phyloP scores from a whole-genome alignment of 208 protist species.

The Lotmaria passim region DNA sequence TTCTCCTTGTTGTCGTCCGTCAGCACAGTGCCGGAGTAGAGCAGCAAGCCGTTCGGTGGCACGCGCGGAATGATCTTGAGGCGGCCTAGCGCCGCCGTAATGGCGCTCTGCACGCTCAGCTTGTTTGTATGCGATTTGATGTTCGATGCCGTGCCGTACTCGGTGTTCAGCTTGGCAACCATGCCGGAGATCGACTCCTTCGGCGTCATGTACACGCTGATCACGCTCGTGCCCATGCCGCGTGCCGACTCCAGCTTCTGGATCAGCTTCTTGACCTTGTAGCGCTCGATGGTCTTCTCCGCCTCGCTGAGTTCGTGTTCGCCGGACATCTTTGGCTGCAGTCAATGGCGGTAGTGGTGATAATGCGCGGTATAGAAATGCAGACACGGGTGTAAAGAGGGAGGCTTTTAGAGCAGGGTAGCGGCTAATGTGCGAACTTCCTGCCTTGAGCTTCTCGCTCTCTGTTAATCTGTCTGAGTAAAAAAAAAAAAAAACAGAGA shows the following conservation, averaged over 20 bases:
- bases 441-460: no score
- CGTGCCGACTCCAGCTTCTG: conserved; percentile 97
- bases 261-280: conserved; percentile 99
- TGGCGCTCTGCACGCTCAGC: conserved; percentile 90
- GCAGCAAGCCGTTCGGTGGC: conserved; percentile 97
- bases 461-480: no score
- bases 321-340: conserved; percentile 32
- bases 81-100: conserved; percentile 88
- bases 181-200: conserved; percentile 98
- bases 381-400: background rate
- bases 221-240: conserved; percentile 99
- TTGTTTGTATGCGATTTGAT: conserved; percentile 99
- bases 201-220: conserved; percentile 99
- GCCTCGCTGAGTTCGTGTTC: conserved; percentile 84
- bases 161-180: conserved; percentile 99
- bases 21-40: conserved; percentile 99
- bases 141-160: conserved; percentile 99
- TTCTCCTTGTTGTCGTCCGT: conserved; percentile 99
- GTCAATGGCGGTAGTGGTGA: background rate
- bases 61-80: conserved; percentile 94
- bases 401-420: no score
- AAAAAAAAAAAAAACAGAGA: conserved; percentile 1
- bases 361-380: background rate
- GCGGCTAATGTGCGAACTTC: no score
- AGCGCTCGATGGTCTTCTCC: conserved; percentile 97